Base-by-base conservation (phyloP, 2,329 filamentous ascomycete genomes). In the Botrytis squamosa region DNA sequence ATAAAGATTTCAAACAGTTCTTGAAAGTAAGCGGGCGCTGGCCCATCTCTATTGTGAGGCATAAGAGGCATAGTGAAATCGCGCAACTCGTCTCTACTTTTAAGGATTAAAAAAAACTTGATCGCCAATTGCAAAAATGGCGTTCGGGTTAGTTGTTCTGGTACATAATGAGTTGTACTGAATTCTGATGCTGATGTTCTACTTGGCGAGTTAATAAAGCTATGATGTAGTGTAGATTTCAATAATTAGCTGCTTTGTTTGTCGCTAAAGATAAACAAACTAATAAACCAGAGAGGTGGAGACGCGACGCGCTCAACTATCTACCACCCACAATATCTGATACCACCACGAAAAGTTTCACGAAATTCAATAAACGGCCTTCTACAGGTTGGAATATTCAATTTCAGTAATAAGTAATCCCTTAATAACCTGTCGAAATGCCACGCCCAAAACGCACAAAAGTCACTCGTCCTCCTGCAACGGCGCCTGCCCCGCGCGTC, bases 401-500 rank as follows among this genome's bases (percentile, higher is more conserved):
- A 42, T 25, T 55, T 8, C n/a, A 57, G n/a, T 25, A 18, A 33
- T 10, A 42, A 9, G 1, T 44, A 69, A 33, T 57, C n/a, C 66
- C 10, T 38, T n/a, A 44, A 33, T 25, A 57, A 18, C 29, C 18
- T 22, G 22, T 29, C 36, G 42, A 69, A 25, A 69, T 69, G 66
- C 66, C 66, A 18, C 66, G 66, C 14, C 66, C 66, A 16, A 69
- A 69, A 42, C 66, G 66, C 38, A 69, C 66, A 42, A 69, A 69
- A 18, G 8, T 69, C 29, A 57, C 38, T 57, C 66, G 66, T 69
- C 9, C 66, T 18, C 16, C 22, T 33, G 66, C 38, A 49, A 18
- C n/a, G 10, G 66, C 52, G n/a, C 66, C 49, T 44, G 52, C 49
- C 38, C 18, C 38, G n/a, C 66, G 36, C 49, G 49, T 57, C 49